Evolutionary conservation across 192 early-diverging fungal genomes (phyloP).

Genomic region (Backusella mclennaniae): DNA sequence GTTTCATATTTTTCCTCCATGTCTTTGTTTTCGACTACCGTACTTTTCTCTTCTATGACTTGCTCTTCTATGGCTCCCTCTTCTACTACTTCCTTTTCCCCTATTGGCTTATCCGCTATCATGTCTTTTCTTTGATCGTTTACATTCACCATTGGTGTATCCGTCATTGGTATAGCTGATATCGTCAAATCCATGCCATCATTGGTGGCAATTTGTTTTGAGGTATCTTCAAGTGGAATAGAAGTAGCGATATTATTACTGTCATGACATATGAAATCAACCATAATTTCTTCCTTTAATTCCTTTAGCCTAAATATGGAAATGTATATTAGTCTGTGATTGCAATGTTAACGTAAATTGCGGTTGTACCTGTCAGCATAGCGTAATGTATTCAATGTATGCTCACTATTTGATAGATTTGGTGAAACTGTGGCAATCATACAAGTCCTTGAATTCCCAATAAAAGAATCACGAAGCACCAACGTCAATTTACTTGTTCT

Average conservation of each 20-base stretch:
- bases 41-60: background rate
- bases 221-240: background rate
- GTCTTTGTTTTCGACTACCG: background rate
- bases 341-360: background rate
- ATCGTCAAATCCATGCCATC: background rate
- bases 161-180: background rate
- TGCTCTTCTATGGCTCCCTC: background rate
- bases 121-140: background rate
- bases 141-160: background rate
- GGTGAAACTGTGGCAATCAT: conserved; percentile 98
- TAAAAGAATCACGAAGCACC: conserved; percentile 94
- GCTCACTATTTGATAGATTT: conserved; percentile 88
- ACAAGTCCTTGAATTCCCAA: conserved; percentile 94
- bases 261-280: background rate
- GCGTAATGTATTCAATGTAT: conserved; percentile 96
- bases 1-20: background rate
- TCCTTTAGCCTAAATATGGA: conserved; percentile 13
- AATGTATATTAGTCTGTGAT: background rate
- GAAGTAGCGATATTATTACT: background rate
- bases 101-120: background rate
- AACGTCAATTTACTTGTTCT: conserved; percentile 90
- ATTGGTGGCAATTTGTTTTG: background rate
- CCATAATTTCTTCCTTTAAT: conserved; percentile 15
- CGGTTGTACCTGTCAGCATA: conserved; percentile 82
- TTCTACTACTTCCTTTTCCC: background rate